Base-by-base conservation (phyloP, 2,329 filamentous ascomycete species). In the Blastomyces emzantsi region DNA sequence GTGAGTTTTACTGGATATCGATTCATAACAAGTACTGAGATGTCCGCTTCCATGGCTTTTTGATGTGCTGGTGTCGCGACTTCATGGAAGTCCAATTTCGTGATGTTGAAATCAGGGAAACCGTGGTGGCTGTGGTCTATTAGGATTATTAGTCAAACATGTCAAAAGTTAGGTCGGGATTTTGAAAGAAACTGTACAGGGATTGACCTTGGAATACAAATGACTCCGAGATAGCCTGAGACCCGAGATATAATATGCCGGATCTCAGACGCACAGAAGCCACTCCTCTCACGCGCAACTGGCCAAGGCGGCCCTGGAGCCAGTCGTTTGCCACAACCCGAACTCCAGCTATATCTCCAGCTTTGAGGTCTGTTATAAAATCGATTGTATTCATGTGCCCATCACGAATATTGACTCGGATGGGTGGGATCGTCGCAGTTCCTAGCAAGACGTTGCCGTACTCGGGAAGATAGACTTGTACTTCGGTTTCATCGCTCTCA, bases 281-380 rank as follows among this genome's bases (percentile, higher is more conserved):
- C 70, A 87, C 88, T 54, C 89, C 93, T 62, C 87, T 82, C 17
- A 97, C 79, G 65, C 83, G 85, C 64, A 99, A 77, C 63, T 83
- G 81, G 13, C 86, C 83, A 64, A 97, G 79, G 62, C 85, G 87
- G 49, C 92, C 92, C 62, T 90, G 86, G 65, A 99, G 78, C 87
- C 91, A 97, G 74, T 96, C 89, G 73, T 94, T 91, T 57, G 90
- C 91, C 66, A 97, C 83, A 64, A 83, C 83, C 65, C 90, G 87
- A 69, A 97, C 86, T 6, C 87, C 88, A 62, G 92, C 86, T 17
- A 90, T 79, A 70, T 92, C 85, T 39, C 92, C 92, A 33, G 91
- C 88, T 47, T 83, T 79, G 49, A 97, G 76, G 66, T 94, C 87
- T 52, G 89, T 84, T 62, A 94, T 76, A 69, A 97, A 87, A 70